Evolutionary conservation across 2,329 filamentous ascomycete genomes (phyloP).

Genomic region (Neocatenulostroma microsporum): DNA sequence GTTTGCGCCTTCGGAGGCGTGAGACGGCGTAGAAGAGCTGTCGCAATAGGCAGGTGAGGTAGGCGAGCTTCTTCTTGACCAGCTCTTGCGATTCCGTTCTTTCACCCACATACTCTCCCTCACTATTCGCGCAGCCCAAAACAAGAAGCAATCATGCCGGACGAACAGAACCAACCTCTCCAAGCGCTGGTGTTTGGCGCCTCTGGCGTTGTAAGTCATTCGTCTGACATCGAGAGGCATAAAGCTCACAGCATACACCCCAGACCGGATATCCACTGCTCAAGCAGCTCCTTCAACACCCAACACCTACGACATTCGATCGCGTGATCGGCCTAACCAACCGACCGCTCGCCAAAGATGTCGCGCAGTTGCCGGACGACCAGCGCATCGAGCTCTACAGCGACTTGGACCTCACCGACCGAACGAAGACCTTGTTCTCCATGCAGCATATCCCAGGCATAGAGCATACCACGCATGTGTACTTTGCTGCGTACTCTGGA

Average conservation of each 20-base stretch:
- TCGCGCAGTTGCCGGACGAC: slow-evolving; percentile 34
- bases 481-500: slow-evolving; percentile 26
- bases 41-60: no score
- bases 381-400: slow-evolving; percentile 36
- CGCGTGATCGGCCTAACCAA: slow-evolving; percentile 45
- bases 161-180: neutral
- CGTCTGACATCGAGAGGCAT: no score
- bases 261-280: slow-evolving; percentile 42
- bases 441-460: slow-evolving; percentile 27
- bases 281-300: slow-evolving; percentile 41
- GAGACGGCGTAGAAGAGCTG: no score
- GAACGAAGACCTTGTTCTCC: slow-evolving; percentile 17
- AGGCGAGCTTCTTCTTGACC: no score
- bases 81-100: no score
- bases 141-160: neutral
- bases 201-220: slow-evolving; percentile 35
- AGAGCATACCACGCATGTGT: slow-evolving; percentile 37
- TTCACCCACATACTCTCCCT: no score
- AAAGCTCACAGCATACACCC: neutral
- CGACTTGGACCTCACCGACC: slow-evolving; percentile 36
- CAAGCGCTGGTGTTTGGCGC: slow-evolving; percentile 33
- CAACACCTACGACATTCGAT: slow-evolving; percentile 36
- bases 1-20: no score
- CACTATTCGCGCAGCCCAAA: no score
- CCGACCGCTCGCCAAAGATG: slow-evolving; percentile 30